Evolutionary conservation across 2,329 filamentous ascomycete genomes (phyloP).

Genomic region (Xylariaceae sp.): DNA sequence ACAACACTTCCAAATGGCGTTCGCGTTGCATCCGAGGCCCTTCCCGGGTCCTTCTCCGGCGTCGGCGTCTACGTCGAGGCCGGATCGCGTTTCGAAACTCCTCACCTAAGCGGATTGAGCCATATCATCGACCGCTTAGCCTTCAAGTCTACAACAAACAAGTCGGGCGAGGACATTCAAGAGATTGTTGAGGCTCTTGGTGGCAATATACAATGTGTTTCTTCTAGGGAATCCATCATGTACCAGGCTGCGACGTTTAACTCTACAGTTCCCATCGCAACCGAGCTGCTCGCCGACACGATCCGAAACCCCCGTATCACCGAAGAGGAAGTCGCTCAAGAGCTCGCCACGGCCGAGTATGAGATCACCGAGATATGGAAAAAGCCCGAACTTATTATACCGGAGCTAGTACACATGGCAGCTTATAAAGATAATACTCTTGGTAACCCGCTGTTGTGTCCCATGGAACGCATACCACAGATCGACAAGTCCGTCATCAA

Average conservation of each 20-base stretch:
- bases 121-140: conserved; percentile 96
- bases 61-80: conserved; percentile 96
- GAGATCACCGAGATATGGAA: conserved; percentile 98
- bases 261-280: conserved; percentile 80
- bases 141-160: conserved; percentile 83
- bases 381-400: conserved; percentile 94
- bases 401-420: conserved; percentile 93
- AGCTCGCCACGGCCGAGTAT: conserved; percentile 90
- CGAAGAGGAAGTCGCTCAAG: conserved; percentile 83
- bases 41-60: conserved; percentile 92
- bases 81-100: conserved; percentile 91
- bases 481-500: conserved; percentile 79
- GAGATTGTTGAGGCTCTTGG: conserved; percentile 87
- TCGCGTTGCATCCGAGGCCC: conserved; percentile 90
- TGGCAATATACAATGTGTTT: conserved; percentile 96
- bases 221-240: conserved; percentile 95
- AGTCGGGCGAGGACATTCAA: conserved; percentile 82
- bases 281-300: conserved; percentile 88
- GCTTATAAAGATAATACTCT: conserved; percentile 96
- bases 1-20: conserved; percentile 91
- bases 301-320: conserved; percentile 86
- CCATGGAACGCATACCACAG: conserved; percentile 76
- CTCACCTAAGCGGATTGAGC: conserved; percentile 83
- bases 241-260: conserved; percentile 99
- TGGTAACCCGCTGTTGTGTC: conserved; percentile 91